phyloP scores from a whole-genome alignment of 2,329 filamentous ascomycete species.

The Coleophoma eucalyptorum region DNA sequence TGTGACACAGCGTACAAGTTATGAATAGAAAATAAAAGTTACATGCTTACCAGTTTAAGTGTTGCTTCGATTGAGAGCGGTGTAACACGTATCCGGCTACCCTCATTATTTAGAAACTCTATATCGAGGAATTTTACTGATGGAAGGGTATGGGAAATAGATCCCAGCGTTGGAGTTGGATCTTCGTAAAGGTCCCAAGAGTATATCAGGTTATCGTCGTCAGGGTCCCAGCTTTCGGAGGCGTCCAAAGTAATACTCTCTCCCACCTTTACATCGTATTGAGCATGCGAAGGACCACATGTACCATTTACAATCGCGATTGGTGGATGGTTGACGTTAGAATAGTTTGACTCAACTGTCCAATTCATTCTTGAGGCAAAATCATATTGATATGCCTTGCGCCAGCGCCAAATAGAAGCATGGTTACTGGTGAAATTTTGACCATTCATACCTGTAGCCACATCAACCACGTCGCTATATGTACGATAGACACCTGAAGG shows the following conservation, averaged over 20 bases:
- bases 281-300: constrained; percentile 27
- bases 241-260: constrained; percentile 37
- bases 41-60: neutral
- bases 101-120: neutral
- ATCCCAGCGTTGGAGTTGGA: constrained; percentile 34
- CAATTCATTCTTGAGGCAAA: constrained; percentile 39
- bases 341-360: constrained; percentile 14
- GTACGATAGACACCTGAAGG: neutral
- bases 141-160: neutral
- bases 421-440: constrained; percentile 22
- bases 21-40: neutral
- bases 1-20: neutral
- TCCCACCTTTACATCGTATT: constrained; percentile 30
- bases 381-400: constrained; percentile 35
- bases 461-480: constrained; percentile 20
- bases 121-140: neutral
- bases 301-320: neutral
- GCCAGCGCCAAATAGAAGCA: constrained; percentile 39
- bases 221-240: constrained; percentile 40
- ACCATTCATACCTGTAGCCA: constrained; percentile 11
- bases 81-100: neutral
- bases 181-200: constrained; percentile 46
- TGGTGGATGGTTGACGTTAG: neutral
- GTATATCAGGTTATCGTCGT: constrained; percentile 37
- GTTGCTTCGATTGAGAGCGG: neutral